Evolutionary conservation across 345 rosid species (phyloP).

Genomic region (Rubroshorea leprosula): DNA sequence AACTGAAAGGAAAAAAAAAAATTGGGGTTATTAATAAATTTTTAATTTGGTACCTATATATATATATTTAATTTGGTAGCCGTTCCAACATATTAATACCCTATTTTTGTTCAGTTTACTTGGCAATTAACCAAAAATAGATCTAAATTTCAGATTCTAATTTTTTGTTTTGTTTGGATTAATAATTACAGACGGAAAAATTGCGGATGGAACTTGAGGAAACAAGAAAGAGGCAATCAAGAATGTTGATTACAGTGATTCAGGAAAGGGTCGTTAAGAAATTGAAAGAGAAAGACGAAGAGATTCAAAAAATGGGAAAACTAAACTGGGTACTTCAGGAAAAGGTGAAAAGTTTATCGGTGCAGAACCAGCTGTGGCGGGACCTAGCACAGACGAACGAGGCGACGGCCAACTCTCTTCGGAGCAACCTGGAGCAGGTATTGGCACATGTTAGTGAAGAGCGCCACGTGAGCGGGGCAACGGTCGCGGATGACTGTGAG

Average conservation of each 20-base stretch:
- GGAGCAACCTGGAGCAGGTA: constrained; percentile 49
- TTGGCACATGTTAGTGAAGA: constrained; percentile 48
- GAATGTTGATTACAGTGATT: constrained; percentile 36
- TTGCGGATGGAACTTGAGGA: constrained; percentile 57
- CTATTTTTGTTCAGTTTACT: too few relatives aligned
- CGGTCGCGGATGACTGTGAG: constrained; percentile 40
- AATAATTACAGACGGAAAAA: constrained; percentile 35
- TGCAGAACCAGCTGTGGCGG: constrained; percentile 63
- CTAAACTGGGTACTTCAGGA: constrained; percentile 63
- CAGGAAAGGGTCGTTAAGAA: constrained; percentile 37
- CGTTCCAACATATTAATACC: too few relatives aligned
- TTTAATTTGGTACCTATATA: too few relatives aligned
- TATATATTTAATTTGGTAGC: too few relatives aligned
- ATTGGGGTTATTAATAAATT: too few relatives aligned
- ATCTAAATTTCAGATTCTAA: background rate
- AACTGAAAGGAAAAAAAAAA: too few relatives aligned
- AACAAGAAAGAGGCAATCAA: constrained; percentile 47
- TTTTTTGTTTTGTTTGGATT: background rate
- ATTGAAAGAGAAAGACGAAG: constrained; percentile 62
- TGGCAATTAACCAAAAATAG: background rate
- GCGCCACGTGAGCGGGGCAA: constrained; percentile 16
- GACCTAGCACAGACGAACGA: constrained; percentile 65
- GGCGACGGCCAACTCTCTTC: constrained; percentile 55
- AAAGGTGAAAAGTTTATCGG: constrained; percentile 39
- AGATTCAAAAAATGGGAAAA: constrained; percentile 47